phyloP scores from a whole-genome alignment of 768 basidiomycete species.

The Exidia glandulosa region DNA sequence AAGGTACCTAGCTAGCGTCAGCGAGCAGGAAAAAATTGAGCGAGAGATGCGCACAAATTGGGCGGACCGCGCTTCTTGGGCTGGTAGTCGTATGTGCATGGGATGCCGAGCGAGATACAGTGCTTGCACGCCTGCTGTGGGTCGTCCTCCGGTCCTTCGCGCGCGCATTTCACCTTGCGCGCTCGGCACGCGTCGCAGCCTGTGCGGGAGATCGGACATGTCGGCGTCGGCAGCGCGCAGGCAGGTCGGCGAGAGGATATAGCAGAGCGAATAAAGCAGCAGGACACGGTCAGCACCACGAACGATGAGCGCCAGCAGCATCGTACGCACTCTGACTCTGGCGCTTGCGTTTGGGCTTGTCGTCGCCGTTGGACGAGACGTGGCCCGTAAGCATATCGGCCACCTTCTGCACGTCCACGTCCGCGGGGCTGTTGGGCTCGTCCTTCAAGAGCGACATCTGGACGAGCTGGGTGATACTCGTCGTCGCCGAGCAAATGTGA shows the following conservation, averaged over 20 bases:
- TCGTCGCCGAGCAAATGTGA: no score
- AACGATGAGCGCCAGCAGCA: no score
- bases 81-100: conserved; percentile 86
- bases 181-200: conserved; percentile 14
- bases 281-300: no score
- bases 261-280: background rate
- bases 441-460: background rate
- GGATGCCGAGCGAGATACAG: conserved; percentile 68
- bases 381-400: background rate
- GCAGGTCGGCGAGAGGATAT: background rate
- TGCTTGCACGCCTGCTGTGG: conserved; percentile 77
- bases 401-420: background rate
- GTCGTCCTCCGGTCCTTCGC: conserved; percentile 26
- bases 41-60: conserved; percentile 51
- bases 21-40: background rate
- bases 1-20: conserved; percentile 67
- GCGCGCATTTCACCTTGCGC: conserved; percentile 16
- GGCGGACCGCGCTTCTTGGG: conserved; percentile 91
- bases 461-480: no score
- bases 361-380: conserved; percentile 1
- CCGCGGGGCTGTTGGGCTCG: no score
- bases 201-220: background rate
- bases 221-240: no score
- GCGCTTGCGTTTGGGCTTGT: conserved; percentile 7
- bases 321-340: conserved; percentile 6